Evolutionary conservation across 2,329 filamentous ascomycete species (phyloP).

Genomic region (Hypoxylon sp.): DNA sequence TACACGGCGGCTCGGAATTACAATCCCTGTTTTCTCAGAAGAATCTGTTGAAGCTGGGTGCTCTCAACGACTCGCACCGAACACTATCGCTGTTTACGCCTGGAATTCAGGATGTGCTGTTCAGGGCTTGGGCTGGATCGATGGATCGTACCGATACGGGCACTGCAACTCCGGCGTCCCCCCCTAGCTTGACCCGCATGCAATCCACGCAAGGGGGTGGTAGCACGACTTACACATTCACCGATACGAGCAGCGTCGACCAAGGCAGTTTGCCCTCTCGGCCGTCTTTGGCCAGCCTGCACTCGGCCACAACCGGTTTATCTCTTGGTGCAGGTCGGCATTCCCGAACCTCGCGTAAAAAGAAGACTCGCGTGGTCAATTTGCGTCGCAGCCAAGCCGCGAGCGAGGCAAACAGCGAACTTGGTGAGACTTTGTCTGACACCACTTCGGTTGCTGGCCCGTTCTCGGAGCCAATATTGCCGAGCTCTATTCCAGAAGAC

Average conservation of each 20-base stretch:
- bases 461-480: slow-evolving; percentile 66
- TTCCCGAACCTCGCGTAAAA: slow-evolving; percentile 72
- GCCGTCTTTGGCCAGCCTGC: slow-evolving; percentile 69
- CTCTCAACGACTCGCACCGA: slow-evolving; percentile 85
- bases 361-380: slow-evolving; percentile 85
- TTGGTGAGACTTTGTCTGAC: slow-evolving; percentile 60
- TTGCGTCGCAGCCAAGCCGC: slow-evolving; percentile 70
- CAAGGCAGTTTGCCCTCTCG: slow-evolving; percentile 72
- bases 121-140: slow-evolving; percentile 87
- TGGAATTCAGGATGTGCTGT: slow-evolving; percentile 87
- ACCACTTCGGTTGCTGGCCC: slow-evolving; percentile 64
- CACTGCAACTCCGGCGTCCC: slow-evolving; percentile 57
- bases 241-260: slow-evolving; percentile 70
- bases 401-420: slow-evolving; percentile 59
- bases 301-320: slow-evolving; percentile 68
- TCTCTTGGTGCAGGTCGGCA: slow-evolving; percentile 67
- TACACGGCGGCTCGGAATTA: slow-evolving; percentile 81
- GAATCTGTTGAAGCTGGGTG: slow-evolving; percentile 83
- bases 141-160: slow-evolving; percentile 71
- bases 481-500: slow-evolving; percentile 66
- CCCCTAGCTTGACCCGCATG: slow-evolving; percentile 66
- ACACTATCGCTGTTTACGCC: slow-evolving; percentile 93
- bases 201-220: slow-evolving; percentile 66
- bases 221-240: slow-evolving; percentile 75
- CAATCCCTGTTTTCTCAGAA: slow-evolving; percentile 95